Evolutionary conservation across 2,329 filamentous ascomycete species (phyloP), one percentile per base, ranked within the genome.

Genomic region (Cercospora canescens): DNA sequence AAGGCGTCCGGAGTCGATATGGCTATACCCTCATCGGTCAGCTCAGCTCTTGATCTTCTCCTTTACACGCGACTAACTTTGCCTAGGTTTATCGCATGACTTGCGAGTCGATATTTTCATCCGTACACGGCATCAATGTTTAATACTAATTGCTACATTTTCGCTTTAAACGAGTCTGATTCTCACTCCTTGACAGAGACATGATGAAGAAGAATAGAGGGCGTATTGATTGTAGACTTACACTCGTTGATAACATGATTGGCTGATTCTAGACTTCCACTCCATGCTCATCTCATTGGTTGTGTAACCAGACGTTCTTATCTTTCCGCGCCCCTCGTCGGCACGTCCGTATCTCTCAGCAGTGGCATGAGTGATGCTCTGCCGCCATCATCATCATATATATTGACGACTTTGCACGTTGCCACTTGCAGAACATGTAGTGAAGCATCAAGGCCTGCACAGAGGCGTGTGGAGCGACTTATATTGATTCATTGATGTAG

Each of bases 1-100:
- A 54, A 62, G 60, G 48, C 48, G 60, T 62, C 34, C n/a, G 60
- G 60, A 54, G 60, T 62, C 57, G 48, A 48, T 26, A 60, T n/a
- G 35, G 28, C 35, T 45, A 60, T 56, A 56, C 16, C 52, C 30
- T 54, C 41, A 24, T 45, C 41, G 24, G 45, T 52, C 26, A 30
- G 24, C 12, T 28, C 2, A 48, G 16, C 12, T 34, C 35, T 32
- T 48, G n/a, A 34, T 34, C 57, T 28, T 6, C 12, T 6, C 8
- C 24, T 28, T 50, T 6, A 6, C 24, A 2, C 12, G 12, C 16
- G 21, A 52, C 45, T 28, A 16, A 52, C 45, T 30, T 4, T 52
- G 14, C 16, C 24, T 28, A 52, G 45, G 28, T 52, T 52, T 6
- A n/a, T 50, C 12, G 11, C 45, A 50, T 26, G 45, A 50, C 45